Evolutionary conservation across 352 stramenopile genomes (phyloP).

Genomic region (Pythium brachiatum): DNA sequence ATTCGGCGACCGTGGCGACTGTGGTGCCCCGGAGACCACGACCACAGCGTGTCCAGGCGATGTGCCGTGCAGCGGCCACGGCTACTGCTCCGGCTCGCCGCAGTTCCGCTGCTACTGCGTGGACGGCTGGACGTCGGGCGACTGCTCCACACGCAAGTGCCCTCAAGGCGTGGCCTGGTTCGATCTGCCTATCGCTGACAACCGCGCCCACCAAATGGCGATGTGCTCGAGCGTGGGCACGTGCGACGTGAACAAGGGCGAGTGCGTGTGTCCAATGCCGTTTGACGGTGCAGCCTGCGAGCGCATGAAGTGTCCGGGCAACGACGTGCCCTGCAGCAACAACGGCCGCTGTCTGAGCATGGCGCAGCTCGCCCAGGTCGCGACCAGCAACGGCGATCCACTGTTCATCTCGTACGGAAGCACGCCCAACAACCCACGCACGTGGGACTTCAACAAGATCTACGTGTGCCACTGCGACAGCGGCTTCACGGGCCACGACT

Average conservation of each 20-base stretch:
- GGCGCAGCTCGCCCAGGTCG: constrained; percentile 51
- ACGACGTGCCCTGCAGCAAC: constrained; percentile 52
- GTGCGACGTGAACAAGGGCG: constrained; percentile 57
- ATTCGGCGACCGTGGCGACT: constrained; percentile 67
- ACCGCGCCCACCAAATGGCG: constrained; percentile 47
- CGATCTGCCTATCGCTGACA: constrained; percentile 51
- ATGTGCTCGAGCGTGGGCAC: constrained; percentile 68
- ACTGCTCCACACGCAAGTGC: constrained; percentile 72
- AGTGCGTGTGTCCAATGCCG: constrained; percentile 56
- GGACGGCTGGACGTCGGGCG: constrained; percentile 53
- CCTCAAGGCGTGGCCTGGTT: constrained; percentile 66
- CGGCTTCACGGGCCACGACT: constrained; percentile 86
- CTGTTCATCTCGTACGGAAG: constrained; percentile 55
- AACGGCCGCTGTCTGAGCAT: constrained; percentile 72
- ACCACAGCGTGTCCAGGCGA: constrained; percentile 38
- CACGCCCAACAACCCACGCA: constrained; percentile 62
- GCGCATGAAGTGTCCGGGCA: constrained; percentile 60
- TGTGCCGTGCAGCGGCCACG: constrained; percentile 64
- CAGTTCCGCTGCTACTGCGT: constrained; percentile 74
- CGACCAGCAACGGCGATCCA: constrained; percentile 49
- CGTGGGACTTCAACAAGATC: constrained; percentile 89
- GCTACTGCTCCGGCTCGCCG: constrained; percentile 63
- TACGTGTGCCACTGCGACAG: constrained; percentile 86
- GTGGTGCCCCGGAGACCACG: constrained; percentile 31
- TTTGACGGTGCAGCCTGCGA: constrained; percentile 74